Conservation (phyloP, 768 basidiomycete species). For the Leccinellum albellum region DNA sequence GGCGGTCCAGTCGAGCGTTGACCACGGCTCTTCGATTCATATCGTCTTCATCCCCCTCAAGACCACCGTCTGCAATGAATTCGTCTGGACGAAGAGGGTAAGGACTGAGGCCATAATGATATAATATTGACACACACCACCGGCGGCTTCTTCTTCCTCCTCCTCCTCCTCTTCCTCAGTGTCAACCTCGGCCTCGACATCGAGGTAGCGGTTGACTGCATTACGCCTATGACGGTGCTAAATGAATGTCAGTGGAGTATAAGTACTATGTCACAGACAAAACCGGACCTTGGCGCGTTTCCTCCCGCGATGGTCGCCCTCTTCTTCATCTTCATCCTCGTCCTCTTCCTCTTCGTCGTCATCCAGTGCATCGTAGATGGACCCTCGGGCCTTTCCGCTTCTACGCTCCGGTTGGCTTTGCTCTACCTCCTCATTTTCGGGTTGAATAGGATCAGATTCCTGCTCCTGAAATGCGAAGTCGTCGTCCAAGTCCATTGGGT, state of each 20-base stretch:
- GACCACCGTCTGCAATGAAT: conserved; percentile 61
- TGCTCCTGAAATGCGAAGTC: conserved; percentile 31
- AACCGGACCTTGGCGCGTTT: conserved; percentile 59
- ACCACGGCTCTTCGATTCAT: conserved; percentile 46
- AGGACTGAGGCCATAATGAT: conserved; percentile 2
- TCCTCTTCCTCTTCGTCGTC: conserved; percentile 51
- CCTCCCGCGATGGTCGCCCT: conserved; percentile 43
- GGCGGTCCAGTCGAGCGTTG: conserved; percentile 67
- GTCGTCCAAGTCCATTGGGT: conserved; percentile 30
- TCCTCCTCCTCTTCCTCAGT: conserved; percentile 97
- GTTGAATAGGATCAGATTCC: conserved; percentile 26
- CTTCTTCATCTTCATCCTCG: conserved; percentile 49
- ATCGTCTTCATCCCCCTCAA: conserved; percentile 66
- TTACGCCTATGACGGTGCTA: conserved; percentile 66
- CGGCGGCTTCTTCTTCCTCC: conserved; percentile 72
- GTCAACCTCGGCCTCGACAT: conserved; percentile 94
- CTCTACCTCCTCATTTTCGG: conserved; percentile 37
- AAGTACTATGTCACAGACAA: not conserved
- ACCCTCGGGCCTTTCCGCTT: conserved; percentile 25
- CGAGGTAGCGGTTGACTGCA: conserved; percentile 79
- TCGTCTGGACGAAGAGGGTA: conserved; percentile 43
- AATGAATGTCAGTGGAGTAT: conserved; percentile 7
- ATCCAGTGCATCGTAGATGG: conserved; percentile 36
- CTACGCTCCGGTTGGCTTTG: conserved; percentile 15
- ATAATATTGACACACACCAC: conserved; percentile 34